Conservation (phyloP, 495 filamentous ascomycete species). For the Tuber magnatum region DNA sequence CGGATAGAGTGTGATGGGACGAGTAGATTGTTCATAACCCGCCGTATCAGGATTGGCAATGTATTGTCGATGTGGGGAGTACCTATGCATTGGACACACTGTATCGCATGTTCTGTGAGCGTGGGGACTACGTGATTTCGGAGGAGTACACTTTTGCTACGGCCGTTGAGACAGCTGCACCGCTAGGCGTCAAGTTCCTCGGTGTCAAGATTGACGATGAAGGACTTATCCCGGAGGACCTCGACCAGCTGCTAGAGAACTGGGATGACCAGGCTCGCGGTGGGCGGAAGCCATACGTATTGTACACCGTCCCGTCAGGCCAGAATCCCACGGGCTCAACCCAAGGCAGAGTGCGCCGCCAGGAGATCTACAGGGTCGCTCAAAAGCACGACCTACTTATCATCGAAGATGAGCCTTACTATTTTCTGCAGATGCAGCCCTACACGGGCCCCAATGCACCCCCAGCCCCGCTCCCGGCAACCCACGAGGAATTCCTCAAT, state of each 20-base stretch:
- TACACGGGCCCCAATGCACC: conserved; percentile 55
- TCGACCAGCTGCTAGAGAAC: conserved; percentile 59
- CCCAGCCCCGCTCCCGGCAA: conserved; percentile 40
- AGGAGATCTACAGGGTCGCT: conserved; percentile 65
- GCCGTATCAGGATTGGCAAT: conserved; percentile 78
- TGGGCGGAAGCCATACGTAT: conserved; percentile 61
- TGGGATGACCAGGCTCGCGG: conserved; percentile 55
- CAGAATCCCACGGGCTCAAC: conserved; percentile 93
- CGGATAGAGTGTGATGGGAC: neutral
- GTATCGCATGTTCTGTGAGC: conserved; percentile 67
- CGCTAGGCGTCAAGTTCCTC: conserved; percentile 65
- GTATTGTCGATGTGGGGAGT: conserved; percentile 65
- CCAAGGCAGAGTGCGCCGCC: conserved; percentile 56
- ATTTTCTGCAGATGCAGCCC: conserved; percentile 91
- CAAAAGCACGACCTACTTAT: conserved; percentile 80
- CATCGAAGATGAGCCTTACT: conserved; percentile 94
- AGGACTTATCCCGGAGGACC: conserved; percentile 59
- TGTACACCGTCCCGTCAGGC: conserved; percentile 80
- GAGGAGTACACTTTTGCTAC: conserved; percentile 84
- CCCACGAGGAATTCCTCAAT: conserved; percentile 46
- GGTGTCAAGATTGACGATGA: conserved; percentile 72
- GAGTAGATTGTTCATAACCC: conserved; percentile 58
- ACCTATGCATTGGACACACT: conserved; percentile 71
- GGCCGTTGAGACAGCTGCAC: conserved; percentile 70
- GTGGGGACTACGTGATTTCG: conserved; percentile 64